phyloP scores from a whole-genome alignment of 208 protist genomes.

The Wallacemonas rigidus region DNA sequence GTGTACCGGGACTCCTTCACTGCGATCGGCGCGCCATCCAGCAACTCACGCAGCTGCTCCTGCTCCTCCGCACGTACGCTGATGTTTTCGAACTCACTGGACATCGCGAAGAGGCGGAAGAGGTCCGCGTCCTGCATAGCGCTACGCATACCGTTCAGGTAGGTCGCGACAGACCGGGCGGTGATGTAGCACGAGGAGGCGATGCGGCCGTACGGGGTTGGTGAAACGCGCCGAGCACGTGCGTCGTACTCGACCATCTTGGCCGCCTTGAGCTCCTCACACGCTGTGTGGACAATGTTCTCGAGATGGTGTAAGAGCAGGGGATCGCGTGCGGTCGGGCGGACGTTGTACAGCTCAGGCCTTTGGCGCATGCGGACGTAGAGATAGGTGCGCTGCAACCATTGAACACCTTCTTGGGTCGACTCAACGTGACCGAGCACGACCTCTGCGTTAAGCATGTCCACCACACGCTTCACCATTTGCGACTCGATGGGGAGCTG shows the following conservation, averaged over 20 bases:
- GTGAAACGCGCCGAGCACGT: conserved; percentile 80
- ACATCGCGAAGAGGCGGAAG: conserved; percentile 96
- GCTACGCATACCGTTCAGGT: conserved; percentile 95
- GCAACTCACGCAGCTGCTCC: conserved; percentile 95
- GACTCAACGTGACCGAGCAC: conserved; percentile 95
- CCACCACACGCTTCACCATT: conserved; percentile 94
- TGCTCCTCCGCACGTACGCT: conserved; percentile 98
- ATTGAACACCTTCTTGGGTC: conserved; percentile 95
- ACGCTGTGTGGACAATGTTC: conserved; percentile 96
- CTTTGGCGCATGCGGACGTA: conserved; percentile 98
- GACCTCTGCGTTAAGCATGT: conserved; percentile 99
- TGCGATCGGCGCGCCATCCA: conserved; percentile 97
- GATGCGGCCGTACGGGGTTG: conserved; percentile 97
- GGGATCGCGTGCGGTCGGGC: conserved; percentile 83
- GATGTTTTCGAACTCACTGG: conserved; percentile 98
- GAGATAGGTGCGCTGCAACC: conserved; percentile 98
- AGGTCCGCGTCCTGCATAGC: conserved; percentile 98
- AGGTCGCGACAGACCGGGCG: conserved; percentile 94
- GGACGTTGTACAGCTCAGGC: conserved; percentile 95
- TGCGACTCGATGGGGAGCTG: conserved; percentile 99
- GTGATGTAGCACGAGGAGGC: conserved; percentile 99
- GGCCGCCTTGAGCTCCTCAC: conserved; percentile 85
- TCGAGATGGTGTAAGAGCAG: conserved; percentile 82
- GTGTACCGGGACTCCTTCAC: conserved; percentile 97
- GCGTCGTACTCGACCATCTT: conserved; percentile 96